phyloP scores from a whole-genome alignment of 2,329 filamentous ascomycete species.

The Bipolaris cookei region DNA sequence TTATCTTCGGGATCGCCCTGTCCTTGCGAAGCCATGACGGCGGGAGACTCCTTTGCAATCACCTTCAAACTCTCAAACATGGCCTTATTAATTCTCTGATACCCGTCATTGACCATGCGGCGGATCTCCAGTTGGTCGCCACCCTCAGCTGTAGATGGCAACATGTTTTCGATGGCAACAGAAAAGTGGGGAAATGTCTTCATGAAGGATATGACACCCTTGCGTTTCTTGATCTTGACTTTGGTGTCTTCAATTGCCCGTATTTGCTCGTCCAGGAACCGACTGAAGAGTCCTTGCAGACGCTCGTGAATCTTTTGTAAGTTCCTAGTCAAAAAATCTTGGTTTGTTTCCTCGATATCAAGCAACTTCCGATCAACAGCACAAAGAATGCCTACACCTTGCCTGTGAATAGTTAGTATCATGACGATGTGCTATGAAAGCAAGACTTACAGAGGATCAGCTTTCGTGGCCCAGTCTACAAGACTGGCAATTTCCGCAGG shows the following conservation, averaged over 20 bases:
- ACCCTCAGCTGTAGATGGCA: conserved; percentile 59
- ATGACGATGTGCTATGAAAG: background rate
- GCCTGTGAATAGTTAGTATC: conserved; percentile 58
- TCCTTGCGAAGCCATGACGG: conserved; percentile 59
- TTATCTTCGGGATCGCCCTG: conserved; percentile 81
- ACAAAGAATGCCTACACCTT: conserved; percentile 86
- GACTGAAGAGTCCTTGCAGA: conserved; percentile 77
- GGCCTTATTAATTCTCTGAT: conserved; percentile 84
- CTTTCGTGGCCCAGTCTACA: conserved; percentile 80
- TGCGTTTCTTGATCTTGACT: conserved; percentile 98
- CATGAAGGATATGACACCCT: conserved; percentile 94
- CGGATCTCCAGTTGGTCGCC: conserved; percentile 70
- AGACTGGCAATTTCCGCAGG: conserved; percentile 77
- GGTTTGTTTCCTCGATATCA: conserved; percentile 85
- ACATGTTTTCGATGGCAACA: conserved; percentile 82
- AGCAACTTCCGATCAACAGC: conserved; percentile 79
- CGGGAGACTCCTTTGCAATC: conserved; percentile 76
- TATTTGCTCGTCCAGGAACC: conserved; percentile 93
- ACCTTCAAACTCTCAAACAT: conserved; percentile 98
- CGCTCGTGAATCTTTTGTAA: conserved; percentile 80
- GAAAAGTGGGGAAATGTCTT: conserved; percentile 89
- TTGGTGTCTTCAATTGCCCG: conserved; percentile 97
- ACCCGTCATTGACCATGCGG: conserved; percentile 81
- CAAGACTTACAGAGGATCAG: conserved; percentile 77
- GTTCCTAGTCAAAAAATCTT: conserved; percentile 83